Evolutionary conservation across 257 asterid species (phyloP), one percentile per base, ranked within the genome.

Genomic region (Anisodus tanguticus): DNA sequence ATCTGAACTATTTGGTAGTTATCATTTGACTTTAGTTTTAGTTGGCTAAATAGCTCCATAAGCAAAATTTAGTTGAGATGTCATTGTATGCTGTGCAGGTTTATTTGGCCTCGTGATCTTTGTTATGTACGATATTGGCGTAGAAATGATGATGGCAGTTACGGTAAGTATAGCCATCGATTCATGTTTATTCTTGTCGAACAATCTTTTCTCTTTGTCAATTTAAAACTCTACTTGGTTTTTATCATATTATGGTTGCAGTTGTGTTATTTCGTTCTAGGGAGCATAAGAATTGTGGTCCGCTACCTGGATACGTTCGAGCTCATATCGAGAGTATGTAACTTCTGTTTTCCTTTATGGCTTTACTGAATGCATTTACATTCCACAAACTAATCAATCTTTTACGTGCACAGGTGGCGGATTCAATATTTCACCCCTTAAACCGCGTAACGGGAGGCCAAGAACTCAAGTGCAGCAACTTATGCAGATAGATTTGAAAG

Each of bases 111-210:
- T 63, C 98, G 99, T 83, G 99, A 95, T 85, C 94, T 95, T 84
- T 95, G 99, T 90, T 95, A 95, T 87, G 97, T 95, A 78, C 97
- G 99, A 78, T 95, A 95, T 79, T 95, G 99, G 99, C 99, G 98
- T 82, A 93, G 99, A 78, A 95, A 94, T 89, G 99, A 95, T 91
- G 99, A 95, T 83, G 99, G 99, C 26, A 95, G 99, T 88, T 95
- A 95, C 88, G 99, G 99, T 95, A 91, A 89, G 81, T 74, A 47
- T 39, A 51, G 47, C 82, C 26, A 54, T 1, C 47, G 47, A 13
- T 54, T 39, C 26, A 67, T 53, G 45, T 72, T 51, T 53, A 57
- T 53, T 71, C n/a, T 63, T 53, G 49, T 31, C 16, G 19, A 31
- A 51, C 57, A 1, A 51, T 57, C 9, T 58, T 82, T 76, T 6